Evolutionary conservation across 2,329 filamentous ascomycete species (phyloP).

Genomic region (Sclerotinia nivalis): DNA sequence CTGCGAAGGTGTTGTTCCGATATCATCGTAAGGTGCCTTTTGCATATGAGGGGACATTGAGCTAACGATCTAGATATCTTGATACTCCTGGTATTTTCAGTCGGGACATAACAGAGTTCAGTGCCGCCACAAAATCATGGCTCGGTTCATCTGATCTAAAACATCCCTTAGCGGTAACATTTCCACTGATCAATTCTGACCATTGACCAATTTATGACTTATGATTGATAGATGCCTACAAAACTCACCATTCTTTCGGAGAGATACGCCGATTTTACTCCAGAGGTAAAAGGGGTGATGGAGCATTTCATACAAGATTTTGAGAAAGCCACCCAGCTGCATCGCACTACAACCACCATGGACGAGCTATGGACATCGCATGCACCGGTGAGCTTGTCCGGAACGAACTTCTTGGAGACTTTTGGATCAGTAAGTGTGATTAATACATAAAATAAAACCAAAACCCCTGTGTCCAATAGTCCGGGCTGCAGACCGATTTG

Average conservation of each 20-base stretch:
- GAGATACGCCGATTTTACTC: neutral
- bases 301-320: conserved; percentile 20
- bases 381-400: neutral
- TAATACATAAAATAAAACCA: too few species aligned
- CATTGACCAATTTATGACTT: neutral
- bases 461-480: too few species aligned
- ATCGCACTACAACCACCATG: neutral
- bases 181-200: neutral
- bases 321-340: conserved; percentile 7
- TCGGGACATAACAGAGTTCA: conserved; percentile 26
- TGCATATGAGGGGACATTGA: too few species aligned
- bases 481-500: too few species aligned
- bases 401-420: neutral
- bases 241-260: conserved; percentile 9
- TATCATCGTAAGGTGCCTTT: conserved; percentile 25
- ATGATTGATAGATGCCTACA: neutral
- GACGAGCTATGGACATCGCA: conserved; percentile 11
- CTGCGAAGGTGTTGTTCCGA: conserved; percentile 25
- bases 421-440: conserved; percentile 6
- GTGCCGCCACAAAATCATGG: conserved; percentile 22
- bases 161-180: neutral
- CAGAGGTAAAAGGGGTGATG: conserved; percentile 13
- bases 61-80: conserved; percentile 25
- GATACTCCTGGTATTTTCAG: conserved; percentile 32
- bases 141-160: neutral